Conservation (phyloP, 306 rosid species). For the barrel medic (Medicago truncatula) region MtrunA17r5.0-ANR NC_053044.1:42403501-42404000, state of each 20-base stretch:
- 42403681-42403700: neutral
- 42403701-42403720: neutral
- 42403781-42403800: too few relatives aligned
- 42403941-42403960: too few relatives aligned
- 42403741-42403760: neutral
- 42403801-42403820: too few relatives aligned
- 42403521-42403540: neutral
- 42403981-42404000: too few relatives aligned
- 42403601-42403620: slow-evolving; percentile 39
- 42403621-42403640: slow-evolving; percentile 40
- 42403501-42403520: neutral
- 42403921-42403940: too few relatives aligned
- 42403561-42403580: slow-evolving; percentile 27
- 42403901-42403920: too few relatives aligned
- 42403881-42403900: too few relatives aligned
- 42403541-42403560: neutral
- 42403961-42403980: too few relatives aligned
- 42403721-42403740: slow-evolving; percentile 13
- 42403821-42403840: too few relatives aligned
- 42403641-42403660: slow-evolving; percentile 32
- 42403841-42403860: too few relatives aligned
- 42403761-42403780: too few relatives aligned
- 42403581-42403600: slow-evolving; percentile 46
- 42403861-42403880: too few relatives aligned
- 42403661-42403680: slow-evolving; percentile 49